Conservation (phyloP, 192 early-diverging fungal genomes). For the Coemansia sp. region DNA sequence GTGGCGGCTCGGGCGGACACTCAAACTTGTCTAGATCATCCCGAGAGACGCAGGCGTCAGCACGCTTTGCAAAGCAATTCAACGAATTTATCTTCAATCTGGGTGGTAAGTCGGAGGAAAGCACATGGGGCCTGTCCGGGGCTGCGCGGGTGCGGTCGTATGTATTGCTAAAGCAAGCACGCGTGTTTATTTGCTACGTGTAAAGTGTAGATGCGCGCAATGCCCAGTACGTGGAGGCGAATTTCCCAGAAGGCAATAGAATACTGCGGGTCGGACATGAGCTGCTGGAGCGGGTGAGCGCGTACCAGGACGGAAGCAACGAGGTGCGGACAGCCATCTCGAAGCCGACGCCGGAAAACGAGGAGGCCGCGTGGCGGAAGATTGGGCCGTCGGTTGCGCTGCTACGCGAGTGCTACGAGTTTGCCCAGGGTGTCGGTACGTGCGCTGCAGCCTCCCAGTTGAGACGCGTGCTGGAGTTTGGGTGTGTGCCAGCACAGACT, state of each 20-base stretch:
- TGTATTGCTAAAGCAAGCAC: too few relatives aligned
- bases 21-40: slow-evolving; percentile 9
- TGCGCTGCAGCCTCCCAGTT: neutral
- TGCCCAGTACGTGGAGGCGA: slow-evolving; percentile 22
- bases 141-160: neutral
- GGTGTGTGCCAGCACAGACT: too few relatives aligned
- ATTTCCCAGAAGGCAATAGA: slow-evolving; percentile 28
- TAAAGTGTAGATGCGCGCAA: slow-evolving; percentile 21
- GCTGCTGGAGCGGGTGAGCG: slow-evolving; percentile 31
- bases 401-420: slow-evolving; percentile 77
- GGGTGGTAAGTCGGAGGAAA: slow-evolving; percentile 25
- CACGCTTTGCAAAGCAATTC: slow-evolving; percentile 48
- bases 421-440: slow-evolving; percentile 71
- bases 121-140: too few relatives aligned
- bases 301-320: slow-evolving; percentile 35
- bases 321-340: slow-evolving; percentile 70
- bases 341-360: slow-evolving; percentile 74
- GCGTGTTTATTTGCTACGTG: too few relatives aligned
- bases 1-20: slow-evolving; percentile 22
- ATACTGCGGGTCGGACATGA: slow-evolving; percentile 19
- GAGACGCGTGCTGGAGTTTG: neutral
- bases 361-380: slow-evolving; percentile 83
- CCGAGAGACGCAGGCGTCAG: slow-evolving; percentile 22
- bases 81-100: slow-evolving; percentile 48
- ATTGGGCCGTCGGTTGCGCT: slow-evolving; percentile 76